Base-by-base conservation (phyloP, 225 moss, liverwort and hornwort species). In the Straminergon stramineum region DNA sequence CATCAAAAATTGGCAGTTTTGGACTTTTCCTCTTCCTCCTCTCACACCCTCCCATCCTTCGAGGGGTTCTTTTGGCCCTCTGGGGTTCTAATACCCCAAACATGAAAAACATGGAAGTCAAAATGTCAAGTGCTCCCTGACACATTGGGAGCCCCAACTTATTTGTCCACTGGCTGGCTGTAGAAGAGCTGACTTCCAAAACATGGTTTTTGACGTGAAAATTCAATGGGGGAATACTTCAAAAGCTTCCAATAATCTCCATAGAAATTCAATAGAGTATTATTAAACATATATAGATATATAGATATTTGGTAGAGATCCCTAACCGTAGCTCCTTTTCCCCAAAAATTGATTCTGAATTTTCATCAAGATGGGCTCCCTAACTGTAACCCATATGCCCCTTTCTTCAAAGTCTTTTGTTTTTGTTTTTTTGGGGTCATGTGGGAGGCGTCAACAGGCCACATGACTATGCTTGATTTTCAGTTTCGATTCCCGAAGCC, bases 401-500 rank as follows among this genome's bases (percentile, higher is more conserved):
- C 80, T 39, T 79, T 60, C 30, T 80, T 60, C 80, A 12, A 80
- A 68, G 79, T 56, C 66, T 74, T 66, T 92, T 89, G 8, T 65
- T 23, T 23, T 60, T 48, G 48, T 48, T 48, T 48, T 48, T 48
- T 48, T 7, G 9, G 75, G 57, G 87, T 87, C 89, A 85, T 89
- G 89, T 92, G 91, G 89, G 87, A 82, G 87, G 82, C 51, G 2
- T 64, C 68, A 32, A 92, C 77, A 89, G 91, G 92, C 85, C 89
- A 92, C 92, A 92, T 87, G 91, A 92, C 85, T 64, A 64, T 71
- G 84, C 87, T 91, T 17, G 63, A 76, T 15, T 32, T 65, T 65
- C 48, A 48, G 13, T 76, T 79, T 39, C 5, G 81, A 81, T 87
- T 92, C 82, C 91, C 92, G 51, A 87, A 6, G 89, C 89, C 17